Base-by-base conservation (phyloP, 164 flowering plant genomes). In the Magnolia sinica region DNA sequence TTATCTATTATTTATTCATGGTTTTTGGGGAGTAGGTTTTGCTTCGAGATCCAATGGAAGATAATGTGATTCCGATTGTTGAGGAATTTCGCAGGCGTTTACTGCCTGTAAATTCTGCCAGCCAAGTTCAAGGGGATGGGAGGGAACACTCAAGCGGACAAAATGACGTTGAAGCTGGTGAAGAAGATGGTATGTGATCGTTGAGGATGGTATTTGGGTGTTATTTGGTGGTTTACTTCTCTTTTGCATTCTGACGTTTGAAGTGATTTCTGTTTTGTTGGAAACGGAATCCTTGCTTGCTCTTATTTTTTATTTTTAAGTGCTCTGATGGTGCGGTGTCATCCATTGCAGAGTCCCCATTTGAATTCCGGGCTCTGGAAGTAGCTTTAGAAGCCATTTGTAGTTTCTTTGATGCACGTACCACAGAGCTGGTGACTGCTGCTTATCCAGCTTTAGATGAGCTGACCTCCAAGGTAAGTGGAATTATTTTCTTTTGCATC, bases 401-500 rank as follows among this genome's bases (percentile, higher is more conserved):
- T 78, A 93, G 96, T 73, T 92, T 85, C 79, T 92, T 95, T 74
- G 95, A 90, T 87, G 98, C 97, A 50, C 94, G 94, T 27, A 92
- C 99, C 51, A 85, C 87, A 45, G 98, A 95, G 72, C 72, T 93
- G 78, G 99, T 93, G 83, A 85, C 90, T 83, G 92, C 89, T 80
- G 92, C 98, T 68, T 93, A 96, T 84, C 98, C 99, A 65, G 97
- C 99, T 75, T 82, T 96, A 61, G 97, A 96, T 82, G 95, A 92
- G 84, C 91, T 96, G 52, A 94, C 99, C 13, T 90, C 96, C 50
- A 91, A 92, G 91, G 98, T 91, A 29, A 45, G 31, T 29, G 66
- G 20, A 2, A 23, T 73, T 65, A 20, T 58, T 64, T 51, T 31
- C 27, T 64, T 70, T 8, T 7, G n/a, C 18, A 58, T 11, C 63